Evolutionary conservation across 225 moss, liverwort and hornwort species (phyloP).

Genomic region (Pleurozium schreberi): DNA sequence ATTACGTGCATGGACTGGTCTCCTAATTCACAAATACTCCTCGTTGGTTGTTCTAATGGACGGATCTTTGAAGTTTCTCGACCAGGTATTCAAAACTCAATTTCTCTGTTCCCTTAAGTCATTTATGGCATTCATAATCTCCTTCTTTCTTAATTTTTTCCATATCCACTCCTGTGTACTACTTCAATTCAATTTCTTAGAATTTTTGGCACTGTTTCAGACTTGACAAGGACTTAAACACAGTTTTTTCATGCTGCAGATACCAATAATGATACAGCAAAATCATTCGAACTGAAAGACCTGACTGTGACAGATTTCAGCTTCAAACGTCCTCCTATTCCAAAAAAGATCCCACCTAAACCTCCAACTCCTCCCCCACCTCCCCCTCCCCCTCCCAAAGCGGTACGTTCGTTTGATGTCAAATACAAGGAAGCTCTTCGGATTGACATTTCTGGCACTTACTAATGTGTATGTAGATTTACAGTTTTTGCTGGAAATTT

Average conservation of each 20-base stretch:
- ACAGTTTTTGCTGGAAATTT: neutral
- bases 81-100: conserved; percentile 39
- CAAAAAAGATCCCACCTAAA: conserved; percentile 27
- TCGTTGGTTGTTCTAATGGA: conserved; percentile 84
- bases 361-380: conserved; percentile 17
- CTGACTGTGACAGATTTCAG: conserved; percentile 36
- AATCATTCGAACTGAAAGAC: conserved; percentile 59
- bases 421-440: neutral
- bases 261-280: conserved; percentile 42
- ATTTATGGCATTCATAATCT: neutral
- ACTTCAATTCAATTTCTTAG: neutral
- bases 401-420: neutral
- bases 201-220: neutral
- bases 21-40: conserved; percentile 47
- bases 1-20: conserved; percentile 93
- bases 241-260: conserved; percentile 27
- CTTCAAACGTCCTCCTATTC: conserved; percentile 53
- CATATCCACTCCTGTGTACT: neutral
- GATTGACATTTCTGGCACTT: neutral
- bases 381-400: conserved; percentile 9
- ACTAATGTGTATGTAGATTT: neutral
- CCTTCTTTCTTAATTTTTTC: neutral
- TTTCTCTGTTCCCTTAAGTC: neutral
- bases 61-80: conserved; percentile 60
- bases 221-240: neutral